Evolutionary conservation across 345 rosid genomes (phyloP).

Genomic region (Citrus australasica): DNA sequence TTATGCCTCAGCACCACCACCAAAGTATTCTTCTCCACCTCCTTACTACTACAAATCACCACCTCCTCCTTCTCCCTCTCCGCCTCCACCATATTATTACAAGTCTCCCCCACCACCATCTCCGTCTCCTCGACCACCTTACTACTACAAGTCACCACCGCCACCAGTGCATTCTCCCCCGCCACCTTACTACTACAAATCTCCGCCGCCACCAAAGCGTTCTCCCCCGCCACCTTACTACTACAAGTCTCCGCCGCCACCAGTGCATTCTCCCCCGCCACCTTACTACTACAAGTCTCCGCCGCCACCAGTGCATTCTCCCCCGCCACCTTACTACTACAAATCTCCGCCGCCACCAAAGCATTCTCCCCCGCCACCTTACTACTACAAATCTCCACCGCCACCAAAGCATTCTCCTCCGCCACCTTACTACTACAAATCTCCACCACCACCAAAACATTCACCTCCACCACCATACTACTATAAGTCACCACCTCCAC

Average conservation of each 20-base stretch:
- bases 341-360: too few relatives aligned
- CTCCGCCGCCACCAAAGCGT: not conserved
- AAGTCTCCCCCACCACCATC: not conserved
- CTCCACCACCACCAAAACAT: not conserved
- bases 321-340: too few relatives aligned
- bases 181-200: not conserved
- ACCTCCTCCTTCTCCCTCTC: not conserved
- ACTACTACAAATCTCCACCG: conserved; percentile 2
- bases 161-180: not conserved
- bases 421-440: not conserved
- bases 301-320: too few relatives aligned
- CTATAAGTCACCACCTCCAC: not conserved
- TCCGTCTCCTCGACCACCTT: not conserved
- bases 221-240: not conserved
- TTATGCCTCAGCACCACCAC: not conserved
- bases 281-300: too few relatives aligned
- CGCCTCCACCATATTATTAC: not conserved
- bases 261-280: not conserved
- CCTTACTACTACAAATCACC: not conserved
- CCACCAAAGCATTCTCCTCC: not conserved
- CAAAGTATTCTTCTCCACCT: not conserved
- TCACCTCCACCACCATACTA: not conserved
- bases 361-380: not conserved
- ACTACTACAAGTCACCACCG: not conserved
- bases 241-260: not conserved